phyloP scores from a whole-genome alignment of 2,329 filamentous ascomycete genomes.

The Cercospora brassicicola region DNA sequence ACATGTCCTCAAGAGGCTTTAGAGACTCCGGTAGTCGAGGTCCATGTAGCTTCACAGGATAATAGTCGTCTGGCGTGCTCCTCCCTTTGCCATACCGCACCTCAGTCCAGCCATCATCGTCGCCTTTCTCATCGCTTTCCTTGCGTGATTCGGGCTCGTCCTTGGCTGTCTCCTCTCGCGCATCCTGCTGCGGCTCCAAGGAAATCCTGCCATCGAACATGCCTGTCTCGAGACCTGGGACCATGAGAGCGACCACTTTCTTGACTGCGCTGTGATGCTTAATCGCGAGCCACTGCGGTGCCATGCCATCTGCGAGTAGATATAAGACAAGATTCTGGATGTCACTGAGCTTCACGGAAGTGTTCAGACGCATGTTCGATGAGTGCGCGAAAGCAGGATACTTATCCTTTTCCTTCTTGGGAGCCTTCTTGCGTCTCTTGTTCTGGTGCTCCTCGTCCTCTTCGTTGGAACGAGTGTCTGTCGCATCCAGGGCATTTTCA shows the following conservation, averaged over 20 bases:
- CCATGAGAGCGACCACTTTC: constrained; percentile 86
- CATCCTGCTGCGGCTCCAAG: constrained; percentile 23
- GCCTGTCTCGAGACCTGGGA: constrained; percentile 83
- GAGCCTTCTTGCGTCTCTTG: constrained; percentile 33
- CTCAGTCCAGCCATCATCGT: constrained; percentile 17
- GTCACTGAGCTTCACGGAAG: constrained; percentile 58
- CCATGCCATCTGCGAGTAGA: constrained; percentile 60
- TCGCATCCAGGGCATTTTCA: constrained; percentile 22
- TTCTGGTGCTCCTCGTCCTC: constrained; percentile 26
- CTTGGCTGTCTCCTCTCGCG: background rate
- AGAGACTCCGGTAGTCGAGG: constrained; percentile 46
- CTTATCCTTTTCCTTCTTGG: constrained; percentile 41
- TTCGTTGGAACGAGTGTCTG: constrained; percentile 19
- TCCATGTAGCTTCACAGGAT: constrained; percentile 47
- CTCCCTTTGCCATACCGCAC: constrained; percentile 31
- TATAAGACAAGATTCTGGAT: constrained; percentile 61
- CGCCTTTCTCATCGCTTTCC: constrained; percentile 17
- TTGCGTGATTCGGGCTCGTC: background rate
- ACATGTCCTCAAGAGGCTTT: constrained; percentile 74
- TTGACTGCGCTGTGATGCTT: constrained; percentile 56
- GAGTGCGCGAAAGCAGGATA: constrained; percentile 57
- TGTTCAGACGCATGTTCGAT: constrained; percentile 55
- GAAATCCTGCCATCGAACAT: constrained; percentile 72
- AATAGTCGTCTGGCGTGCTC: constrained; percentile 52
- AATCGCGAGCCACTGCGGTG: constrained; percentile 64